Conservation (phyloP, 2,329 filamentous ascomycete species). For the Magnaporthiopsis incrustans region DNA sequence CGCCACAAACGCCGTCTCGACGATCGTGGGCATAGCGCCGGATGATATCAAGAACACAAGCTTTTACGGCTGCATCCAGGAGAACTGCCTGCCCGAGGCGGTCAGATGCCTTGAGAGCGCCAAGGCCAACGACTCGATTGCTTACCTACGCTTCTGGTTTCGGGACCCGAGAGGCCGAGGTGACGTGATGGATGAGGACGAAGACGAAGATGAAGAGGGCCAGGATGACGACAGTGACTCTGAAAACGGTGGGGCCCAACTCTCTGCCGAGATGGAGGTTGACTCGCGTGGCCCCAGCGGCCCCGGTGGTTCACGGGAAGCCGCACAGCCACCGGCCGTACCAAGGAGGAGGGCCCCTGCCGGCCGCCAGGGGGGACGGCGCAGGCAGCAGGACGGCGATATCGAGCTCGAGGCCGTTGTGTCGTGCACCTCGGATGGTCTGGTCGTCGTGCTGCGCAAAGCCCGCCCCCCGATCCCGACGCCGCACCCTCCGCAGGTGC, state of each 20-base stretch:
- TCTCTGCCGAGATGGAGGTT: slow-evolving; percentile 12
- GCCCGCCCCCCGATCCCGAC: slow-evolving; percentile 63
- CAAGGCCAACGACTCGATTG: slow-evolving; percentile 85
- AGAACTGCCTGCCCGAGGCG: slow-evolving; percentile 68
- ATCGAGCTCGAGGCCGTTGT: slow-evolving; percentile 84
- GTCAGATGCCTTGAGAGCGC: slow-evolving; percentile 74
- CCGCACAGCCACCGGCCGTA: no score
- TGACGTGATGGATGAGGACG: slow-evolving; percentile 36
- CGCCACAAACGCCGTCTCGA: slow-evolving; percentile 65
- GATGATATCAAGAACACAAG: slow-evolving; percentile 65
- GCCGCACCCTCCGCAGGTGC: slow-evolving; percentile 39
- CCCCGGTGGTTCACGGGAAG: no score
- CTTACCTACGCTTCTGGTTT: slow-evolving; percentile 80
- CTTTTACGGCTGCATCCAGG: slow-evolving; percentile 81
- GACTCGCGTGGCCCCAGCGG: slow-evolving; percentile 4
- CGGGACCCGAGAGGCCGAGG: slow-evolving; percentile 53
- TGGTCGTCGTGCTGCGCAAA: slow-evolving; percentile 71
- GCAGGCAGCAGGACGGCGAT: slow-evolving; percentile 7
- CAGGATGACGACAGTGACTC: slow-evolving; percentile 11
- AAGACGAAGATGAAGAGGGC: slow-evolving; percentile 18
- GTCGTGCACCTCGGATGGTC: slow-evolving; percentile 80
- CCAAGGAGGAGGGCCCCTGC: no score
- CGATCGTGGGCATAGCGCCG: slow-evolving; percentile 67
- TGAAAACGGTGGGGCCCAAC: slow-evolving; percentile 3
- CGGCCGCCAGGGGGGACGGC: no score